Conservation (phyloP, 805 yeast genomes). For the Teunomyces kruisii region DNA sequence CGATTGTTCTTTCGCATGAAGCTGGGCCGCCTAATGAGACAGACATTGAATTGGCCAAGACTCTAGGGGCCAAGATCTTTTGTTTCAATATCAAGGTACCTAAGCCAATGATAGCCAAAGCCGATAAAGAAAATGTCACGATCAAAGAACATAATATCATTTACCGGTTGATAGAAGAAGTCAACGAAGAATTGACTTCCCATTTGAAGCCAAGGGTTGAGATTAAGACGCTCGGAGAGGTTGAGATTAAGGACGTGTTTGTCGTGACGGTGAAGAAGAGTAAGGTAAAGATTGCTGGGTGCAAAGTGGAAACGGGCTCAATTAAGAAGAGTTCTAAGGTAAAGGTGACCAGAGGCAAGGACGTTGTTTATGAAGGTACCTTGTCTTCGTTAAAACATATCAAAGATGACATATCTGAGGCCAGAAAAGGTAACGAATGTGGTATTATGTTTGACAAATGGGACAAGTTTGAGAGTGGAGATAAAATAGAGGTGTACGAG, state of each 20-base stretch:
- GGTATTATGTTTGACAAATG: conserved; percentile 74
- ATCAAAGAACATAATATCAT: conserved; percentile 74
- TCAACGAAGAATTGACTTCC: conserved; percentile 60
- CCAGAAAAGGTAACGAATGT: conserved; percentile 86
- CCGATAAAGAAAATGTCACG: conserved; percentile 55
- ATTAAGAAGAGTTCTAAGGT: conserved; percentile 59
- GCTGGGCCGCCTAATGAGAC: conserved; percentile 71
- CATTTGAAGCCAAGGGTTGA: conserved; percentile 67
- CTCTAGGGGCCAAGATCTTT: conserved; percentile 61
- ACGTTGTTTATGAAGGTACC: conserved; percentile 53
- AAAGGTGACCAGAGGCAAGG: conserved; percentile 54
- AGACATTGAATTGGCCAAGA: conserved; percentile 40
- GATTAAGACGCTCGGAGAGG: conserved; percentile 63
- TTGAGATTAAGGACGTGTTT: conserved; percentile 70
- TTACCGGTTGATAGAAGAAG: conserved; percentile 84
- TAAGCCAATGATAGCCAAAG: conserved; percentile 58
- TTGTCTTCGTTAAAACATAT: conserved; percentile 75
- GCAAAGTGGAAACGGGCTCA: conserved; percentile 70
- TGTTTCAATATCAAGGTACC: conserved; percentile 77
- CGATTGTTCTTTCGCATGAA: conserved; percentile 66
- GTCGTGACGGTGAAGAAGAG: conserved; percentile 61
- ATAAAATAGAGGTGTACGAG: conserved; percentile 70
- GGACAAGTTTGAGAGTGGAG: conserved; percentile 73
- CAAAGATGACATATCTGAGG: conserved; percentile 75
- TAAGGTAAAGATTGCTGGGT: conserved; percentile 76